Evolutionary conservation across 78 protist species (phyloP), one percentile per base, ranked within the genome.

Genomic region (Polysphondylium violaceum): DNA sequence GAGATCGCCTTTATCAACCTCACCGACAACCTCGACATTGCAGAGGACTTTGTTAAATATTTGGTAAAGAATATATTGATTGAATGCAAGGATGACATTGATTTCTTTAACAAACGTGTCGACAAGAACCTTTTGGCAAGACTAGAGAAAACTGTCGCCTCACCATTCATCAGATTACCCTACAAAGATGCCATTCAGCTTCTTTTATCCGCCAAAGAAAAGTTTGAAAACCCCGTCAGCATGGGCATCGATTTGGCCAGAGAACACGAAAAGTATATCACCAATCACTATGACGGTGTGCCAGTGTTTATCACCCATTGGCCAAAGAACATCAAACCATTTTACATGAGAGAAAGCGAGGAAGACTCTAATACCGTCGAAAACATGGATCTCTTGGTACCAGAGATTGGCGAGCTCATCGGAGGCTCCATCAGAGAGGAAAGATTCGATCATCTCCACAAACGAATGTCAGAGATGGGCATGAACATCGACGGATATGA

Each of bases 381-480:
- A 19, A 74, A 94, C 67, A 72, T 96, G 81, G 98, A 97, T 63
- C 68, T 96, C 33, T 83, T 97, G 29, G 96, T 97, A 38, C 97
- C 98, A 2, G 76, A 73, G 7, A 86, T 97, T 27, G 98, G 98
- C 29, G 98, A 97, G 88, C 64, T 97, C 21, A 94, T 95, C 59
- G 98, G 98, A 36, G 98, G 98, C n/a, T 23, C 67, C 21, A 92
- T 76, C 64, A 74, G 98, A 73, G 98, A 96, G 65, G 97, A 95
- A 51, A 69, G 95, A 33, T 60, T 65, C 67, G 78, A 87, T 50
- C 56, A 51, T n/a, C 29, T 74, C 9, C 21, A 73, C n/a, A 21
- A 77, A 43, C n/a, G 44, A 47, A 27, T 90, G 7, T 27, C 67
- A 17, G 40, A 36, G 9, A 19, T 68, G 14, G 51, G 35, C 16